A percentile compares a stretch with the other conserved stretches of the same genome.
Conservation (phyloP, 768 basidiomycete genomes). For the Tylopilus sp. region DNA sequence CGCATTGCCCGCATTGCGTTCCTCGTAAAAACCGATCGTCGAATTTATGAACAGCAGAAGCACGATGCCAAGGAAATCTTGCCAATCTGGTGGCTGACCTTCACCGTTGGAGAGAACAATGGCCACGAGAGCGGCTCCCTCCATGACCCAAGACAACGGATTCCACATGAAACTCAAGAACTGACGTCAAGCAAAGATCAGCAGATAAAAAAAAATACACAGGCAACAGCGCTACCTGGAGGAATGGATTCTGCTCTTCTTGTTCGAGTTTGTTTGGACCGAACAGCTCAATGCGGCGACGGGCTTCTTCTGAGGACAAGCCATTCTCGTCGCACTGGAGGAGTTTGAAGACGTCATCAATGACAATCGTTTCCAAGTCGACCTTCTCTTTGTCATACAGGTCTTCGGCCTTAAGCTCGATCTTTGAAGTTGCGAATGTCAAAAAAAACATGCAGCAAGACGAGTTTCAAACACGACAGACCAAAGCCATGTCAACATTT, state of each 20-base stretch:
- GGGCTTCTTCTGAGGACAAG: slow-evolving; percentile 70
- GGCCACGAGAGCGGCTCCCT: slow-evolving; percentile 90
- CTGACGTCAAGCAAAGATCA: slow-evolving; percentile 33
- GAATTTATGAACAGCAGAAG: slow-evolving; percentile 92
- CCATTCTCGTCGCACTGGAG: slow-evolving; percentile 87
- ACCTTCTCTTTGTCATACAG: slow-evolving; percentile 99
- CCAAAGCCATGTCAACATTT: slow-evolving; percentile 82
- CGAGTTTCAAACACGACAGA: slow-evolving; percentile 29
- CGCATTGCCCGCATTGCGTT: slow-evolving; percentile 94
- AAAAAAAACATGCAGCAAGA: not conserved
- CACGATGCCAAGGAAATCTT: slow-evolving; percentile 96
- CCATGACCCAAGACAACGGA: slow-evolving; percentile 99
- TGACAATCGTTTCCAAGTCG: slow-evolving; percentile 93
- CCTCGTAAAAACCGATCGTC: slow-evolving; percentile 97
- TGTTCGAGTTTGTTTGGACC: slow-evolving; percentile 93
- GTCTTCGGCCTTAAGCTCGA: slow-evolving; percentile 90
- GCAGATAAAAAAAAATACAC: not conserved
- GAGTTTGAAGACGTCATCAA: slow-evolving; percentile 95
- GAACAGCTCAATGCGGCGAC: slow-evolving; percentile 85
- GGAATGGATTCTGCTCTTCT: slow-evolving; percentile 87
- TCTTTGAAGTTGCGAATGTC: slow-evolving; percentile 34
- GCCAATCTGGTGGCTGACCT: slow-evolving; percentile 85
- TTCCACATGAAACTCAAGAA: slow-evolving; percentile 99
- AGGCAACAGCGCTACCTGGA: slow-evolving; percentile 55
- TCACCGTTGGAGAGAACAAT: slow-evolving; percentile 96